Evolutionary conservation across 345 rosid species (phyloP), one percentile per base, ranked within the genome.

Genomic region (Eutrema heterophyllum): DNA sequence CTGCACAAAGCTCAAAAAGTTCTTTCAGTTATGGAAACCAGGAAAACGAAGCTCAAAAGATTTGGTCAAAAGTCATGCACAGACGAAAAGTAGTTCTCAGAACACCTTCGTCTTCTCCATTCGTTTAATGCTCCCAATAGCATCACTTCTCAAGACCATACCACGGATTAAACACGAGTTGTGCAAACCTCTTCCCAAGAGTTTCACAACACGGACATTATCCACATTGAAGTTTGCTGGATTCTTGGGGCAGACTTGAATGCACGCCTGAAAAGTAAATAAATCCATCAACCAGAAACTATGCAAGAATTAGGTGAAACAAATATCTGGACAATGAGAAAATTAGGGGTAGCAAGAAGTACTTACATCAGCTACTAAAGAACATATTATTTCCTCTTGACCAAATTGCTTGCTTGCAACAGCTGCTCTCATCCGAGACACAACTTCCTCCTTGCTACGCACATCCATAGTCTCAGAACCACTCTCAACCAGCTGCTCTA

Each of bases 351-450:
- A 52, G 51, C 9, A 5, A 10, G 56, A 2, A 61, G 41, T 26
- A 72, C 30, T 54, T 38, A 18, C 24, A 6, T 30, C 33, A 4
- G 33, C 33, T 2, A 30, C 33, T 38, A 90, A 86, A n/a, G 83
- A 80, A 59, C 95, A 89, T 54, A 96, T 82, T 5, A 86, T 62
- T 3, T 96, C 97, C 81, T 96, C 99, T 78, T 83, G 97, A 15
- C 99, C 98, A 67, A 82, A 89, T 79, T 92, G 99, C 89, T 96
- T 96, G 87, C 99, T 92, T 60, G 98, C 98, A 79, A 96, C 93
- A 70, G 99, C 91, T 54, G 98, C 89, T 84, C 83, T 92, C 96
- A 89, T 92, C 45, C 98, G 85, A 58, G 35, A 69, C 33, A 90
- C 55, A 50, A 92, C 99, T 80, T 90, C 84, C 50, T 84, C 91